A percentile compares a stretch with the other conserved stretches of the same genome.
phyloP scores from a whole-genome alignment of 768 basidiomycete genomes.

The Pseudohyphozyma bogoriensis region DNA sequence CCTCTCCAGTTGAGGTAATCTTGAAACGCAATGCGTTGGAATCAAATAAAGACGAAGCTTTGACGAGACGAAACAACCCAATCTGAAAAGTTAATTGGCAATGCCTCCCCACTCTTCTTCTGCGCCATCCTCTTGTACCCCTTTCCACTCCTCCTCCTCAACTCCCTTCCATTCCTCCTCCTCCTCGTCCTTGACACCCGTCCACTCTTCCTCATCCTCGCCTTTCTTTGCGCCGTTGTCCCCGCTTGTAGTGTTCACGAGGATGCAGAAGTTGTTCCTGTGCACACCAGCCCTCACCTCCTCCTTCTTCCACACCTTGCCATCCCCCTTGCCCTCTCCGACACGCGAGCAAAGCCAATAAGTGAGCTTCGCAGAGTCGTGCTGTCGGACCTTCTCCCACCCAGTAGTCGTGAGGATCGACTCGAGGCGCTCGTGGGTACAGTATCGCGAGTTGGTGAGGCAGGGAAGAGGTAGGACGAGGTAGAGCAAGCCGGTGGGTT shows the following conservation, averaged over 20 bases:
- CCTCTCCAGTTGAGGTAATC: too few species aligned
- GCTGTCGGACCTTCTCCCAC: constrained; percentile 20
- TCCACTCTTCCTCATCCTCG: constrained; percentile 1
- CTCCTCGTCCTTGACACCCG: not conserved
- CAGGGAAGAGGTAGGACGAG: constrained; percentile 33
- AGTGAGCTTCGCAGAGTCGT: constrained; percentile 26
- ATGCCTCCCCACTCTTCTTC: not conserved
- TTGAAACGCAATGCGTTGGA: too few species aligned
- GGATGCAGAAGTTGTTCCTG: constrained; percentile 31
- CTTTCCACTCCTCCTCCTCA: not conserved
- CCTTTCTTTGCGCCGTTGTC: not conserved
- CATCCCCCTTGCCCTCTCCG: constrained; percentile 6
- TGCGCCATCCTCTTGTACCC: not conserved
- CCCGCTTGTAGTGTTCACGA: constrained; percentile 10
- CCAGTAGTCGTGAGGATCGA: constrained; percentile 23
- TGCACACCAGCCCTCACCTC: constrained; percentile 18
- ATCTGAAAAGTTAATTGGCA: too few species aligned
- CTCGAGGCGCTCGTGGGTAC: constrained; percentile 17
- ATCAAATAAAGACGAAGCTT: too few species aligned
- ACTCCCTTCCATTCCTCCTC: not conserved
- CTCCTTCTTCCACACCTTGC: constrained; percentile 24
- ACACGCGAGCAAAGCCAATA: constrained; percentile 26
- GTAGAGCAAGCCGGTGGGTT: constrained; percentile 28
- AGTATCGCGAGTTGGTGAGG: constrained; percentile 31
- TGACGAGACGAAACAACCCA: too few species aligned